phyloP scores from a whole-genome alignment of 1,139 yeast genomes.

The Pichia sp. region DNA sequence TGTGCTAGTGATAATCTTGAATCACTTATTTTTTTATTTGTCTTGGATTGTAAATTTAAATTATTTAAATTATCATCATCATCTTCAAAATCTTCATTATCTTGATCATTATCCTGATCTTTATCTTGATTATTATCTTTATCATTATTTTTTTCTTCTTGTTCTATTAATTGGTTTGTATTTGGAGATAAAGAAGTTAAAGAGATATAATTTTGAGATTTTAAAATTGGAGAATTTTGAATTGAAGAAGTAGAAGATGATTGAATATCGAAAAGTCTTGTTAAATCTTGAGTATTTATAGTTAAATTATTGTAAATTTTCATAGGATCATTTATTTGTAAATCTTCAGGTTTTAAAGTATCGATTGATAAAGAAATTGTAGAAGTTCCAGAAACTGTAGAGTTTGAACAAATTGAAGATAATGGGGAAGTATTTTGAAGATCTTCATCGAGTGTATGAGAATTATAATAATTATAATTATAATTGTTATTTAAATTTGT shows the following conservation, averaged over 20 bases:
- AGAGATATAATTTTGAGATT: constrained; percentile 15
- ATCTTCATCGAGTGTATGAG: too few species aligned
- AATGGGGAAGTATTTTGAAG: constrained; percentile 2
- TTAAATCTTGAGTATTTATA: too few species aligned
- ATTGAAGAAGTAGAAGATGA: too few species aligned
- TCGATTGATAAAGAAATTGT: background rate
- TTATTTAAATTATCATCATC: background rate
- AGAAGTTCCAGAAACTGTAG: background rate
- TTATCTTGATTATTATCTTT: background rate
- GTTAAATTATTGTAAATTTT: too few species aligned
- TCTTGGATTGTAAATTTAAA: background rate
- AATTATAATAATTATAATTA: too few species aligned
- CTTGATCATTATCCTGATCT: background rate
- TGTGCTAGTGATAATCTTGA: constrained; percentile 54
- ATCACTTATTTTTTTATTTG: constrained; percentile 32
- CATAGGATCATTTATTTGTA: too few species aligned
- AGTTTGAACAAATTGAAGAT: background rate
- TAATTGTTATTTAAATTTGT: too few species aligned
- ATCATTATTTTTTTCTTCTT: background rate
- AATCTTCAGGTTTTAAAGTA: background rate
- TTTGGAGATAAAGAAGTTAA: background rate
- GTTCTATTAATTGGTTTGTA: too few species aligned
- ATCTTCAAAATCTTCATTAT: background rate
- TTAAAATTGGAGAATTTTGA: constrained; percentile 20
- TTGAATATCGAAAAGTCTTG: too few species aligned